Percentiles rank a stretch among this genome's conserved stretches.
These are phyloP conservation scores for Syzygium oleosum DNA, from an alignment of 345 rosid genomes.

Conservation along the genomic window DNA sequence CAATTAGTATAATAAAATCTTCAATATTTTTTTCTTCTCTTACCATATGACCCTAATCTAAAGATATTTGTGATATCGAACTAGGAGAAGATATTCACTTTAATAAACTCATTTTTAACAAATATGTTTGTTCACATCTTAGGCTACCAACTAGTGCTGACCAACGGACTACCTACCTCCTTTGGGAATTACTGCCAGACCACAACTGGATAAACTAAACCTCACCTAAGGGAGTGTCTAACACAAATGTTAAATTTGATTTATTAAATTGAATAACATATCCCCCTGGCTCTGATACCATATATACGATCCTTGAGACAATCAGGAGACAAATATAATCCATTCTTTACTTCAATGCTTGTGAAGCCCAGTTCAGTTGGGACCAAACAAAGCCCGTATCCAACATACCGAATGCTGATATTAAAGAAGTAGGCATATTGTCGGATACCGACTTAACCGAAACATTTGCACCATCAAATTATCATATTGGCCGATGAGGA, in stretches of 20 bases:
- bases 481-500: neutral
- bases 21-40: neutral
- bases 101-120: neutral
- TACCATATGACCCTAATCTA: neutral
- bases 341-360: neutral
- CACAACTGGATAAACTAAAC: neutral
- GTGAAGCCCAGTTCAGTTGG: neutral
- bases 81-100: neutral
- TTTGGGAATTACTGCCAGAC: too few species aligned
- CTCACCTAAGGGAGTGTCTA: too few species aligned
- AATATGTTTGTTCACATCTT: neutral
- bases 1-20: neutral
- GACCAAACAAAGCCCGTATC: neutral
- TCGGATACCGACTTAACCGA: neutral
- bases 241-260: neutral
- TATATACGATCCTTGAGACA: neutral
- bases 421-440: neutral
- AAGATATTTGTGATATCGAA: neutral
- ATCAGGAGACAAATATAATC: neutral
- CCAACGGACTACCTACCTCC: neutral
- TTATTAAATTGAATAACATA: neutral
- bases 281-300: too few species aligned
- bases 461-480: neutral
- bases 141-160: neutral
- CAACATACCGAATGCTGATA: neutral